Conservation (phyloP, 1,284 basidiomycete species). For the Tylopilus sp. region DNA sequence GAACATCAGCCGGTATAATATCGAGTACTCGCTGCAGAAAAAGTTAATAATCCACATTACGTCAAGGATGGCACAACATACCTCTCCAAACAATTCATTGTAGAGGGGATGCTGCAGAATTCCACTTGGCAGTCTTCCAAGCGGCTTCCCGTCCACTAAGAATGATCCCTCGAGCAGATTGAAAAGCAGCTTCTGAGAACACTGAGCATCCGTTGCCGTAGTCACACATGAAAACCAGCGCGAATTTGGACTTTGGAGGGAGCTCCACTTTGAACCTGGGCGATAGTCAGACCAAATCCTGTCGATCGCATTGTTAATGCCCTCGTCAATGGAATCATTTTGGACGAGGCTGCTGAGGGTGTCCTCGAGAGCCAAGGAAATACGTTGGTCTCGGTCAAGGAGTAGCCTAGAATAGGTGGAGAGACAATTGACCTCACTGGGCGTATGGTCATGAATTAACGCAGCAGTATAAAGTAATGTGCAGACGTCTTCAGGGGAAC, state of each 20-base stretch:
- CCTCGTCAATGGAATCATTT: slow-evolving; percentile 11
- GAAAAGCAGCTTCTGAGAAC: slow-evolving; percentile 44
- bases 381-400: slow-evolving; percentile 40
- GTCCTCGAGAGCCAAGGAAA: slow-evolving; percentile 43
- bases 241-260: slow-evolving; percentile 36
- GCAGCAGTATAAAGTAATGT: slow-evolving; percentile 50
- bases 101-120: slow-evolving; percentile 50
- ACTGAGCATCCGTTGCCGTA: slow-evolving; percentile 7
- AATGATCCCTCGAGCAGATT: slow-evolving; percentile 55
- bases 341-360: slow-evolving; percentile 22
- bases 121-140: slow-evolving; percentile 50
- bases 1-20: slow-evolving; percentile 47
- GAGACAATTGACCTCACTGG: slow-evolving; percentile 11
- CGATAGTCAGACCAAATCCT: slow-evolving; percentile 50
- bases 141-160: slow-evolving; percentile 52
- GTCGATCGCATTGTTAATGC: slow-evolving; percentile 48
- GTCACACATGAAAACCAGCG: slow-evolving; percentile 50
- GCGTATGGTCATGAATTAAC: slow-evolving; percentile 44
- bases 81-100: slow-evolving; percentile 43
- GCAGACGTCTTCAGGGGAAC: slow-evolving; percentile 38
- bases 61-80: slow-evolving; percentile 11
- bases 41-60: background rate
- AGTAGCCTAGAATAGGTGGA: slow-evolving; percentile 20
- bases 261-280: slow-evolving; percentile 45
- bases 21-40: slow-evolving; percentile 47